phyloP scores from a whole-genome alignment of 495 filamentous ascomycete genomes.

The Pseudoneurospora amorphoporcata region DNA sequence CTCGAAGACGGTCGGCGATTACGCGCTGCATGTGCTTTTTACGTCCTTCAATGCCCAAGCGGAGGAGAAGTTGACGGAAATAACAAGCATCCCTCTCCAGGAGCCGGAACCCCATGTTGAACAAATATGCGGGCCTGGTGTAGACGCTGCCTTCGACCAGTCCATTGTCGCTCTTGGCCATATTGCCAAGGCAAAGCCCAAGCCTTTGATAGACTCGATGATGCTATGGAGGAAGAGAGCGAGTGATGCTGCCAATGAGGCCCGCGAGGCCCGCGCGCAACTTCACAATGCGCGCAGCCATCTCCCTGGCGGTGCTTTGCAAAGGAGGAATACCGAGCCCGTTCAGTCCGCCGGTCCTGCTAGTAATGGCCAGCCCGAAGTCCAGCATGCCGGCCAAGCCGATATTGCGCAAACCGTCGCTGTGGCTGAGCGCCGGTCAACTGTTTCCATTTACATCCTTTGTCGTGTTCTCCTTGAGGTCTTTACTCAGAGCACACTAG shows the following conservation, averaged over 20 bases:
- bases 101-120: conserved; percentile 76
- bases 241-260: conserved; percentile 69
- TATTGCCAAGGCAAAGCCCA: conserved; percentile 87
- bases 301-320: conserved; percentile 20
- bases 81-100: conserved; percentile 54
- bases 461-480: conserved; percentile 92
- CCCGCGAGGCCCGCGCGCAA: conserved; percentile 43
- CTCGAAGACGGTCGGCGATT: conserved; percentile 86
- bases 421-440: conserved; percentile 75
- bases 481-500: conserved; percentile 75
- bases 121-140: conserved; percentile 76
- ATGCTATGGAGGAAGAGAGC: conserved; percentile 96
- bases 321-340: conserved; percentile 41
- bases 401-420: conserved; percentile 33
- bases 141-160: conserved; percentile 88
- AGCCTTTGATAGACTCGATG: conserved; percentile 89
- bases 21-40: conserved; percentile 92
- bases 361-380: conserved; percentile 6
- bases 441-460: conserved; percentile 87
- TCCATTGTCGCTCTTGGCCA: conserved; percentile 86
- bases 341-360: conserved; percentile 20
- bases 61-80: conserved; percentile 85
- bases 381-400: background rate
- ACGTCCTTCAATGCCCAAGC: conserved; percentile 82
- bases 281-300: conserved; percentile 48